phyloP scores from a whole-genome alignment of 2,329 filamentous ascomycete genomes.

The Pyrenophora seminiperda region DNA sequence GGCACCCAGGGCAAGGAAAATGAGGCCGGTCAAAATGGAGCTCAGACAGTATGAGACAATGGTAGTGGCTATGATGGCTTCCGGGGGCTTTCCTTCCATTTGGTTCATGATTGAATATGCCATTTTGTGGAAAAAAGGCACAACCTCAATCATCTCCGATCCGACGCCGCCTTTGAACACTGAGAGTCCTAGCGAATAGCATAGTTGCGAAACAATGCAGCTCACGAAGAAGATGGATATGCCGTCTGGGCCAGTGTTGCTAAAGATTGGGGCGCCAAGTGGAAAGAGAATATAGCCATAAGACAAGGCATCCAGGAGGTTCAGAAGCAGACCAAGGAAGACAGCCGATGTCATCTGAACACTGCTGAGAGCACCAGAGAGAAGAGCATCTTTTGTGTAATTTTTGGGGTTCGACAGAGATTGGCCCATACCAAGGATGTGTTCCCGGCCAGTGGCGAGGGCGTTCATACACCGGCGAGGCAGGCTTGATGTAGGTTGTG shows the following conservation, averaged over 20 bases:
- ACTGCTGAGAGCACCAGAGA: conserved; percentile 67
- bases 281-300: conserved; percentile 93
- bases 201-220: conserved; percentile 90
- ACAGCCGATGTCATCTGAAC: conserved; percentile 80
- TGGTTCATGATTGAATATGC: conserved; percentile 80
- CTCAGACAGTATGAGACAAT: conserved; percentile 90
- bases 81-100: conserved; percentile 79
- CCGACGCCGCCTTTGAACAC: conserved; percentile 90
- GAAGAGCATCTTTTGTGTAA: conserved; percentile 73
- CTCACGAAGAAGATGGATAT: conserved; percentile 99
- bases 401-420: conserved; percentile 64
- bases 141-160: conserved; percentile 97
- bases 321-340: conserved; percentile 83
- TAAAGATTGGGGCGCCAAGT: conserved; percentile 83
- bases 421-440: conserved; percentile 31
- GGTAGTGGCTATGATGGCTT: conserved; percentile 90
- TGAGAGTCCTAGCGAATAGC: conserved; percentile 82
- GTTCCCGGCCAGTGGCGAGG: conserved; percentile 25
- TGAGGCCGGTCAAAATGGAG: conserved; percentile 84
- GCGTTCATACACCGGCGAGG: conserved; percentile 26
- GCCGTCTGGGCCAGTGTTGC: conserved; percentile 83
- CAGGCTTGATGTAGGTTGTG: conserved; percentile 33
- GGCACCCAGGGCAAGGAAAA: conserved; percentile 89
- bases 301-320: conserved; percentile 91
- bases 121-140: conserved; percentile 99